phyloP scores from a whole-genome alignment of 1,139 yeast species.

The Sugiyamaella neomexicana region DNA sequence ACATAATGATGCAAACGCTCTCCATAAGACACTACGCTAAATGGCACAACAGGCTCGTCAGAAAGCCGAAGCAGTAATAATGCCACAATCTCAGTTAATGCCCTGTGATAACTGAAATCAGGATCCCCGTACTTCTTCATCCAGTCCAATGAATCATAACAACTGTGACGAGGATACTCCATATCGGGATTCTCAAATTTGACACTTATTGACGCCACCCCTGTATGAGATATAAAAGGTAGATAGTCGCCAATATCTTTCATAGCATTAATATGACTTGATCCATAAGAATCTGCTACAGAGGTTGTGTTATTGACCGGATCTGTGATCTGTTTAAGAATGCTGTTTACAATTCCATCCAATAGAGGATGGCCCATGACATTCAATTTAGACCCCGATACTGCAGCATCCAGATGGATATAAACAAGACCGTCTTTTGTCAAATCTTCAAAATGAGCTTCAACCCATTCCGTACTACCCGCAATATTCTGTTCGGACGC shows the following conservation, averaged over 20 bases:
- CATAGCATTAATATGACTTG: constrained; percentile 24
- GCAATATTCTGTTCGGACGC: constrained; percentile 80
- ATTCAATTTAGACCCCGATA: constrained; percentile 59
- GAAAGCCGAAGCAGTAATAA: constrained; percentile 55
- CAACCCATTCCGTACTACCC: constrained; percentile 82
- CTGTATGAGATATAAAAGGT: constrained; percentile 63
- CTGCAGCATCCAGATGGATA: constrained; percentile 73
- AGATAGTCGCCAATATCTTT: constrained; percentile 56
- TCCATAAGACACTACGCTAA: constrained; percentile 55
- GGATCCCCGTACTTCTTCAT: constrained; percentile 56
- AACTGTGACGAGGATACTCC: constrained; percentile 57
- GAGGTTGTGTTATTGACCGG: constrained; percentile 35
- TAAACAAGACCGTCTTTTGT: constrained; percentile 66
- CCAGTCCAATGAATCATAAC: constrained; percentile 65
- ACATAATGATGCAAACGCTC: constrained; percentile 48
- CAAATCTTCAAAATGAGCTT: constrained; percentile 54
- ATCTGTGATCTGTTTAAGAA: constrained; percentile 45
- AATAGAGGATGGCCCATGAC: constrained; percentile 70
- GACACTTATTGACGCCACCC: constrained; percentile 68
- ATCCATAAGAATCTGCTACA: constrained; percentile 29
- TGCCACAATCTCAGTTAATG: constrained; percentile 59
- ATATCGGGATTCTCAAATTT: constrained; percentile 43
- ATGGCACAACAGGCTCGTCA: constrained; percentile 79
- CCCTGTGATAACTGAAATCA: constrained; percentile 55
- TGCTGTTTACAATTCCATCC: constrained; percentile 46